Evolutionary conservation across 2,329 filamentous ascomycete genomes (phyloP).

Genomic region (Cladorrhinum sp.): DNA sequence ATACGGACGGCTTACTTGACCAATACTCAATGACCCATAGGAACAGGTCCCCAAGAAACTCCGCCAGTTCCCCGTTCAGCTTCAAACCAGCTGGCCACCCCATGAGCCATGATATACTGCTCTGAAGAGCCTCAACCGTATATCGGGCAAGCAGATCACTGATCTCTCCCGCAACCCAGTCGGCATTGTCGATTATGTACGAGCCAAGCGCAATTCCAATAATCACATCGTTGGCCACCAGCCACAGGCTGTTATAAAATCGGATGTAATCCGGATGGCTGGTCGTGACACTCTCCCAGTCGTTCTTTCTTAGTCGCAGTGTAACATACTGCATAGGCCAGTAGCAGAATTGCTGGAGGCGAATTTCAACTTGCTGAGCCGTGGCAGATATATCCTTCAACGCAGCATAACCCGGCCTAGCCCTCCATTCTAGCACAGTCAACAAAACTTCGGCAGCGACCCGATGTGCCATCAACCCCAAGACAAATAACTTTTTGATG

Average conservation of each 20-base stretch:
- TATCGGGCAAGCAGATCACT: slow-evolving; percentile 73
- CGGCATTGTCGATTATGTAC: slow-evolving; percentile 93
- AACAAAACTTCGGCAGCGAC: slow-evolving; percentile 77
- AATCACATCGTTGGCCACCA: slow-evolving; percentile 97
- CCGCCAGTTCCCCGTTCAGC: slow-evolving; percentile 86
- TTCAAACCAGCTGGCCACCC: slow-evolving; percentile 93
- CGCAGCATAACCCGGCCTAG: slow-evolving; percentile 73
- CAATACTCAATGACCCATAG: slow-evolving; percentile 99
- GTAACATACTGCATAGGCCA: slow-evolving; percentile 97
- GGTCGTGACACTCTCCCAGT: slow-evolving; percentile 93
- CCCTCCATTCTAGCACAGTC: slow-evolving; percentile 77
- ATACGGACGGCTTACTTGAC: slow-evolving; percentile 60
- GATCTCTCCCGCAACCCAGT: slow-evolving; percentile 77
- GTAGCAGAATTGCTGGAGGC: slow-evolving; percentile 96
- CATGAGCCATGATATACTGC: slow-evolving; percentile 94
- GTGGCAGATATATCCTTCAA: slow-evolving; percentile 95
- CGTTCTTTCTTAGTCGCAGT: slow-evolving; percentile 79
- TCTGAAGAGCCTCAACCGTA: slow-evolving; percentile 82
- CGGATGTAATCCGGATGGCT: slow-evolving; percentile 97
- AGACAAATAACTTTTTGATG: slow-evolving; percentile 68
- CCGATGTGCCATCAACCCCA: slow-evolving; percentile 75
- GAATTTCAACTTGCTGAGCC: slow-evolving; percentile 95
- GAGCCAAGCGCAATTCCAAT: slow-evolving; percentile 95
- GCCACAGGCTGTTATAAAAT: slow-evolving; percentile 98
- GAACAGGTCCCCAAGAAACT: slow-evolving; percentile 93